Evolutionary conservation across 73 alveolate species (phyloP), one percentile per base, ranked within the genome.

Genomic region (Tetrahymena thermophila): DNA sequence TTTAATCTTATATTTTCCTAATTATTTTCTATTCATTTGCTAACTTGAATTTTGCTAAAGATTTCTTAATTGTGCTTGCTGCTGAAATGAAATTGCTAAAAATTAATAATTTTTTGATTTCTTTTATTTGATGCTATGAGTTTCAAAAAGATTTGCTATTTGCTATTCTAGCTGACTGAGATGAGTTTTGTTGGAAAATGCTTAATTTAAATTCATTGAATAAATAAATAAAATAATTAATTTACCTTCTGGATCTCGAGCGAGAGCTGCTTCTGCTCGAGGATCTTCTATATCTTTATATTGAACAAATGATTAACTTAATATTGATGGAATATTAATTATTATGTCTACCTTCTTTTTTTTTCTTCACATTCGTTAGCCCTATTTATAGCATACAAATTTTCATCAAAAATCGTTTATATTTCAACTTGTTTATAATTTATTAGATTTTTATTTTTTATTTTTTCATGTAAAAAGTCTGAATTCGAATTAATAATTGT

Each of bases 161-260:
- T 56, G 7, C 0, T 56, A n/a, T n/a, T n/a, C n/a, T n/a, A n/a
- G n/a, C n/a, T n/a, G n/a, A n/a, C n/a, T n/a, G n/a, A n/a, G 34
- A 31, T 14, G 34, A 19, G 85, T 19, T 13, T 71, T 17, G 3
- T 13, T 19, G 37, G 35, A n/a, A 28, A 71, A 71, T n/a, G 89
- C 6, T 23, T 10, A 28, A 19, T 71, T 71, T 0, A 34, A 71
- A 23, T 3, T 71, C 42, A 23, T 5, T 9, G 31, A 28, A 23
- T 11, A 23, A 58, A 1, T 15, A 34, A 71, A 71, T 25, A 21
- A n/a, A 56, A 56, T 56, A 56, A 71, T 19, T 19, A 50, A 50
- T n/a, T 71, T 71, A 71, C 89, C 89, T 71, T 71, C 89, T 71
- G n/a, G 89, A 71, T 71, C 89, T 71, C 89, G 89, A 71, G 89